Base-by-base conservation (phyloP, 2,329 filamentous ascomycete genomes). In the Aspergillus japonicus region DNA sequence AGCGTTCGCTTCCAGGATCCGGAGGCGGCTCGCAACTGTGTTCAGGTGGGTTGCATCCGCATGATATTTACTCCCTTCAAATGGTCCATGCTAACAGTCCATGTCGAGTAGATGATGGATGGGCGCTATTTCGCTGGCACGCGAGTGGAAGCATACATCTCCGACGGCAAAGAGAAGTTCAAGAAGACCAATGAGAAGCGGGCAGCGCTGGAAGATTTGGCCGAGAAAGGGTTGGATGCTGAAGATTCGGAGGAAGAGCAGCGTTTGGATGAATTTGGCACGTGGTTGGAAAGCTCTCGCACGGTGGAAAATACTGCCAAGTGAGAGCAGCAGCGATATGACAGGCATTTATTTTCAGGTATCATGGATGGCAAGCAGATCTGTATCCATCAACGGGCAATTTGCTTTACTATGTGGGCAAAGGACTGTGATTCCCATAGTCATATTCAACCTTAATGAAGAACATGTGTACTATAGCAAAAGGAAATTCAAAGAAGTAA, bases 1-100 rank as follows among this genome's bases (percentile, higher is more conserved):
- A 93, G 88, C 56, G 90, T 99, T 63, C 88, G 89, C 68, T 99
- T 96, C 78, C 80, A 82, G 57, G 87, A 89, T 44, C 80, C 85
- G 4, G 86, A 89, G 60, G 85, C 89, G 2, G 94, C 93, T 3
- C 80, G 81, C 59, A 86, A 85, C 8, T 96, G 92, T 72, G 86
- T 94, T 47, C 69, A 72, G 66, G 79, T 81, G 70, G 58, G 75
- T 67, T n/a, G 26, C 55, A 23, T 10, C 24, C 39, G n/a, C 16
- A 14, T 19, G 16, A n/a, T 1, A 50, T 39, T 24, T 5, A n/a
- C 12, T 11, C 48, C 31, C 8, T 3, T n/a, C 10, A 29, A 29
- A 48, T 50, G 35, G 8, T n/a, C 33, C n/a, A 3, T 56, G 47
- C 60, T 68, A 48, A 65, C 39, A 19, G 48, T 50, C 19, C 1